A percentile compares a stretch with the other conserved stretches of the same genome.
These are phyloP conservation scores for Jatropha podagrica DNA, from an alignment of 441 rosid genomes.

Conservation along the genomic window DNA sequence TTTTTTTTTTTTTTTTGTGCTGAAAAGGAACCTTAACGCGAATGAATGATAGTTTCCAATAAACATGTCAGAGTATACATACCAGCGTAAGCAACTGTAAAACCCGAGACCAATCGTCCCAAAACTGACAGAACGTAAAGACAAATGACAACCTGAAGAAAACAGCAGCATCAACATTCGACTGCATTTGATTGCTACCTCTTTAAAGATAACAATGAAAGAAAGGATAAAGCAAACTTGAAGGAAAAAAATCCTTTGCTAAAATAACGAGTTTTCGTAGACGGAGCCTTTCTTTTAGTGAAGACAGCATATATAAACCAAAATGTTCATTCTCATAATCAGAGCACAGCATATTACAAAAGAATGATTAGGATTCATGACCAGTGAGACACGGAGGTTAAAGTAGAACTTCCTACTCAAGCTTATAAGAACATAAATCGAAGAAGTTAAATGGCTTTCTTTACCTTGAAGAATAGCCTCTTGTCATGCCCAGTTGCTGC, in stretches of 20 bases:
- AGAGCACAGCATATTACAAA: background rate
- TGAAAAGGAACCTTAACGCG: background rate
- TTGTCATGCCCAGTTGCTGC: slow-evolving; percentile 97
- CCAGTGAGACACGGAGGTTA: no score
- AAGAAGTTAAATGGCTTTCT: no score
- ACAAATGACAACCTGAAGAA: slow-evolving; percentile 68
- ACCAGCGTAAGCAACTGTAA: slow-evolving; percentile 91
- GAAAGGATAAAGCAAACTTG: background rate
- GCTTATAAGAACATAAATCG: no score
- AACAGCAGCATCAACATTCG: slow-evolving; percentile 13
- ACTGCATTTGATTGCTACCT: background rate
- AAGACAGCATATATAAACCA: background rate
- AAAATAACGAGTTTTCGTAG: background rate
- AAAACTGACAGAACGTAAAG: slow-evolving; percentile 71
- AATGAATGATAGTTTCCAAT: slow-evolving; percentile 1
- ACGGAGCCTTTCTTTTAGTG: background rate
- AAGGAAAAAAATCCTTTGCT: background rate
- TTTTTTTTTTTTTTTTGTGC: background rate
- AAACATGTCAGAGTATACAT: slow-evolving; percentile 22
- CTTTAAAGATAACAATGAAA: background rate
- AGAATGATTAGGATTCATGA: no score
- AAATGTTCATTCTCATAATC: background rate
- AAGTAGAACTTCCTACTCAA: no score
- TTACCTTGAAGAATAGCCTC: slow-evolving; percentile 69
- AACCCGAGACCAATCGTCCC: slow-evolving; percentile 83